These are phyloP conservation scores for Dactylellina sp. DNA, from an alignment of 2,329 filamentous ascomycete genomes.

Conservation along the genomic window DNA sequence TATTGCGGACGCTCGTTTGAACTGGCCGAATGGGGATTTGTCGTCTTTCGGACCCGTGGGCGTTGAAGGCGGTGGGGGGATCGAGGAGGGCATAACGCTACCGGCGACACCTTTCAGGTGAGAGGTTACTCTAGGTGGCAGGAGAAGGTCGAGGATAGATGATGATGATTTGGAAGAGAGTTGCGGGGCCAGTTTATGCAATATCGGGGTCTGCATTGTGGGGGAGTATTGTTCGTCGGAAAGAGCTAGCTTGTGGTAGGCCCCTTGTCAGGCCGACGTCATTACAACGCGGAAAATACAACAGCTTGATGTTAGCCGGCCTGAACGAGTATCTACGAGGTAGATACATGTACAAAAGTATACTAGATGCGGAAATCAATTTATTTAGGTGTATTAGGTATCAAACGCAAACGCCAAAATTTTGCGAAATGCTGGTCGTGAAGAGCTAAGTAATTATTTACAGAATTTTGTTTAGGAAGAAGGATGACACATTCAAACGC, in stretches of 20 bases:
- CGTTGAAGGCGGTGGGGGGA: conserved; percentile 41
- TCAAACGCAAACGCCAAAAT: too few relatives aligned
- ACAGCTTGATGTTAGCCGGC: too few relatives aligned
- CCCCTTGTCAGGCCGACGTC: conserved; percentile 9
- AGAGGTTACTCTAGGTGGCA: conserved; percentile 28
- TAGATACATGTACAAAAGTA: conserved; percentile 4
- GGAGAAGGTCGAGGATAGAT: conserved; percentile 36
- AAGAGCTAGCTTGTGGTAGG: conserved; percentile 6
- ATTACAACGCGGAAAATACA: conserved; percentile 26
- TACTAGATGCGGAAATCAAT: neutral
- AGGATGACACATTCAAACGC: neutral
- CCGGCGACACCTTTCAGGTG: conserved; percentile 39
- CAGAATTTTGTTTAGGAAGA: neutral
- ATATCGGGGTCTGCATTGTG: conserved; percentile 22
- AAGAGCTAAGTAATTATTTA: too few relatives aligned
- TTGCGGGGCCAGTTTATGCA: conserved; percentile 3
- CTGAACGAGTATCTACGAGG: too few relatives aligned
- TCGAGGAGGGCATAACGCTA: conserved; percentile 26
- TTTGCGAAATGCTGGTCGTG: too few relatives aligned
- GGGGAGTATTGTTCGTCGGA: conserved; percentile 6
- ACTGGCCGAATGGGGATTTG: conserved; percentile 25
- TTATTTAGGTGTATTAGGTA: too few relatives aligned
- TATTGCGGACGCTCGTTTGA: conserved; percentile 33
- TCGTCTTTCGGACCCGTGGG: conserved; percentile 22
- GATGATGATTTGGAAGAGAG: conserved; percentile 19